These are phyloP conservation scores for Ustilago curta DNA, from an alignment of 1,284 basidiomycete species.

Conservation along the genomic window DNA sequence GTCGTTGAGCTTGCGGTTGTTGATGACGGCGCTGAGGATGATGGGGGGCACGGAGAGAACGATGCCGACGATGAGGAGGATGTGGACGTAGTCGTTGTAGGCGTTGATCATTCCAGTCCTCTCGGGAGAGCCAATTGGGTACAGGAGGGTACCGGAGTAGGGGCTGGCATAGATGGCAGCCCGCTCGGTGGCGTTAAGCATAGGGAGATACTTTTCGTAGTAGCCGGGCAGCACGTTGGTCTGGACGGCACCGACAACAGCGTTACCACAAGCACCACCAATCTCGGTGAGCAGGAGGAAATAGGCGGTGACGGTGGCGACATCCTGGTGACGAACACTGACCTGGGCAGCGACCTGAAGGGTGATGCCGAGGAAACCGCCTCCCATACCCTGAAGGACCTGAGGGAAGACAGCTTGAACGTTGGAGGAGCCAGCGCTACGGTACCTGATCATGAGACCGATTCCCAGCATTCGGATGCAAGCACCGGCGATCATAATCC, in stretches of 20 bases:
- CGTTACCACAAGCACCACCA: slow-evolving; percentile 63
- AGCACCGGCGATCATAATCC: slow-evolving; percentile 55
- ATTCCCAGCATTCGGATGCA: slow-evolving; percentile 62
- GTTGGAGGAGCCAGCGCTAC: slow-evolving; percentile 49
- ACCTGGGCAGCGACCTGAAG: slow-evolving; percentile 66
- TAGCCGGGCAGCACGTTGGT: slow-evolving; percentile 49
- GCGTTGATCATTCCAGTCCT: slow-evolving; percentile 56
- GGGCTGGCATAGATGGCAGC: slow-evolving; percentile 36
- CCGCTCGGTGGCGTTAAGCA: slow-evolving; percentile 31
- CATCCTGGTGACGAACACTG: slow-evolving; percentile 67
- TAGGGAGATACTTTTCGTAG: slow-evolving; percentile 47
- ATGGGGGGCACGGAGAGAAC: slow-evolving; percentile 59
- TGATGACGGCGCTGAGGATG: slow-evolving; percentile 52
- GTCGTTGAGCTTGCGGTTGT: slow-evolving; percentile 58
- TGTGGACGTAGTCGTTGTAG: slow-evolving; percentile 62
- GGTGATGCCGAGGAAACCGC: slow-evolving; percentile 64
- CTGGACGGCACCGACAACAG: slow-evolving; percentile 61
- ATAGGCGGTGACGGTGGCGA: slow-evolving; percentile 68
- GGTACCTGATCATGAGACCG: slow-evolving; percentile 67
- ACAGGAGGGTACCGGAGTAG: slow-evolving; percentile 9
- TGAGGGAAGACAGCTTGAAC: slow-evolving; percentile 66
- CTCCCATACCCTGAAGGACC: slow-evolving; percentile 66
- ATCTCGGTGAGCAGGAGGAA: slow-evolving; percentile 65
- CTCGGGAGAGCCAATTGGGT: slow-evolving; percentile 52
- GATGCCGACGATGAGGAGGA: slow-evolving; percentile 59